Evolutionary conservation across 2,329 filamentous ascomycete genomes (phyloP), one percentile per base, ranked within the genome.

Genomic region (Myriangium duriaei): DNA sequence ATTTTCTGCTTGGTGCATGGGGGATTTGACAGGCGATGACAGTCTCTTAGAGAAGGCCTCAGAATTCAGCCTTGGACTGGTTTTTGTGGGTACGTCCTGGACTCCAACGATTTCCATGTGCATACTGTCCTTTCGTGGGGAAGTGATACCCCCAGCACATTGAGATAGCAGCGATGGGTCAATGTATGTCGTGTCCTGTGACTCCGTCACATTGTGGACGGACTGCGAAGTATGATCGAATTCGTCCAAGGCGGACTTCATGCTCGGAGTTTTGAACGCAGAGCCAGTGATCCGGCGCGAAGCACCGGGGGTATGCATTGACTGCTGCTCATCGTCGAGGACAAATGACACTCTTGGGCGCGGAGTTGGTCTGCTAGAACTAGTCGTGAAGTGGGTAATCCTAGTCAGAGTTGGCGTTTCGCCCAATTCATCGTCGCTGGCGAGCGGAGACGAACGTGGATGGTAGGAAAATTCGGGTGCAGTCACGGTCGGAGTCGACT

Each of bases 251-350:
- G 37, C 38, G 12, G 41, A 45, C 15, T 34, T 32, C 44, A 45
- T 45, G 21, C 40, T 38, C 11, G 44, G 44, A 21, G 44, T 45
- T 13, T 39, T 32, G 10, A 45, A 39, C 3, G 15, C 10, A 4
- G 36, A 39, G 21, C 7, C 7, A n/a, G 21, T 7, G 6, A 33
- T 7, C 10, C 29, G 16, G 4, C 28, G 36, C 21, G 28, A 11
- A 7, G 29, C 17, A n/a, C 12, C 26, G 17, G 36, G 36, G 7
- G 36, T 39, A 4, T 33, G 29, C 19, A 29, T 11, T 11, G 7
- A 11, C 4, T 2, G 11, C 2, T 39, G 6, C 16, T 26, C 30
- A 13, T 5, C 9, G 11, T 3, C 16, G 2, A 15, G 13, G 9
- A 32, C 15, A 30, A 39, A 32, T 2, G 36, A 39, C 12, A 33